A percentile compares a stretch with the other conserved stretches of the same genome.
Evolutionary conservation across 345 rosid genomes (phyloP).

Genomic region (Ricinus communis): DNA sequence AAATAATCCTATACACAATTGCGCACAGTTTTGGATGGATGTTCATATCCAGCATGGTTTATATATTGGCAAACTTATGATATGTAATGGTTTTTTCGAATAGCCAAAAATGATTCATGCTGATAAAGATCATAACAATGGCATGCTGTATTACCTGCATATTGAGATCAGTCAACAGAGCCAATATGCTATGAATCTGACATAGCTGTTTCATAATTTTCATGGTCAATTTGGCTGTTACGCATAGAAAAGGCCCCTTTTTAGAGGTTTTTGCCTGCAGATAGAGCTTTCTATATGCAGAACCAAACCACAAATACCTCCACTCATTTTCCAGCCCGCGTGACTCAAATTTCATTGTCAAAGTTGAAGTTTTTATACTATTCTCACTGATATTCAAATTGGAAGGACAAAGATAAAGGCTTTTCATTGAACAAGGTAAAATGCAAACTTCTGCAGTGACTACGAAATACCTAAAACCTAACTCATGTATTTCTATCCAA

Average conservation of each 20-base stretch:
- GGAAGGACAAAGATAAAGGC: not conserved
- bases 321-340: not conserved
- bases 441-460: not conserved
- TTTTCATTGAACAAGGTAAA: not conserved
- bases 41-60: not conserved
- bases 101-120: not conserved
- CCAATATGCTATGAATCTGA: not conserved
- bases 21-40: not conserved
- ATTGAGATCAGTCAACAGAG: not conserved
- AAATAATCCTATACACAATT: not conserved
- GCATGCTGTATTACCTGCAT: not conserved
- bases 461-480: not conserved
- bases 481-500: not conserved
- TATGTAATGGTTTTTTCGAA: not conserved
- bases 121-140: not conserved
- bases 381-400: not conserved
- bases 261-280: not conserved
- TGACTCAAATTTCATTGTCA: not conserved
- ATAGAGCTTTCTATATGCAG: not conserved
- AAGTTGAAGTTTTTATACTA: constrained; percentile 3
- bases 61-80: not conserved
- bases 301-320: not conserved
- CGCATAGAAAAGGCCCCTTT: not conserved
- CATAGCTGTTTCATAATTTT: not conserved
- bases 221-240: not conserved